Evolutionary conservation across 2,329 filamentous ascomycete genomes (phyloP), one percentile per base, ranked within the genome.

Genomic region (Herpotrichia juniperi): DNA sequence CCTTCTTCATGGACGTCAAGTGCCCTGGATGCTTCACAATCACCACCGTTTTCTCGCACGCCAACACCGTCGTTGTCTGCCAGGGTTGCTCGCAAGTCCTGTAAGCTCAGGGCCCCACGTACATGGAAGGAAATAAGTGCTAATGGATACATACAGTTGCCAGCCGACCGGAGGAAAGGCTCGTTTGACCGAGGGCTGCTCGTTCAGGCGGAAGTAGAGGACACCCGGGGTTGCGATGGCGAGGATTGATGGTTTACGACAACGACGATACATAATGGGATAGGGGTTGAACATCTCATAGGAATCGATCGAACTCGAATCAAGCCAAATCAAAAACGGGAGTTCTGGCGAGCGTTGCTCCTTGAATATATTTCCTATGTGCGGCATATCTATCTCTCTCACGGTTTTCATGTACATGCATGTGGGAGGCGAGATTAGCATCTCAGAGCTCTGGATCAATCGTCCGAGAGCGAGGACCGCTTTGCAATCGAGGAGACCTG

Each of bases 1-100:
- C 93, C 69, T 99, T 97, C 90, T 99, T 99, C 91, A 99, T 99
- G 94, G 94, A 99, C 79, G 94, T 99, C 86, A 99, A 99, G 90
- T 99, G 94, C 90, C 94, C 94, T 79, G 94, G 94, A 76, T 99
- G 94, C 91, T 99, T 97, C 89, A 97, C 93, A 81, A 99, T 99
- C 87, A 99, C 94, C 81, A 99, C 94, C 80, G 94, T 99, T 82
- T 99, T 97, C 91, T 97, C 93, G 64, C 94, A 99, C 87, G 94
- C 94, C 81, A 94, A 99, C 87, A 99, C 94, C 79, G 94, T 99
- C 79, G 94, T 99, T 81, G 96, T 97, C 87, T 99, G 94, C 89
- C 92, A 74, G 66, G 94, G 94, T 75, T 99, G 94, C 91, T 96
- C 93, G 75, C 97, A 96, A 74, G 94, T 99, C 70, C 91, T 99